phyloP scores from a whole-genome alignment of 2,329 filamentous ascomycete species.

The Fusarium sp. region DNA sequence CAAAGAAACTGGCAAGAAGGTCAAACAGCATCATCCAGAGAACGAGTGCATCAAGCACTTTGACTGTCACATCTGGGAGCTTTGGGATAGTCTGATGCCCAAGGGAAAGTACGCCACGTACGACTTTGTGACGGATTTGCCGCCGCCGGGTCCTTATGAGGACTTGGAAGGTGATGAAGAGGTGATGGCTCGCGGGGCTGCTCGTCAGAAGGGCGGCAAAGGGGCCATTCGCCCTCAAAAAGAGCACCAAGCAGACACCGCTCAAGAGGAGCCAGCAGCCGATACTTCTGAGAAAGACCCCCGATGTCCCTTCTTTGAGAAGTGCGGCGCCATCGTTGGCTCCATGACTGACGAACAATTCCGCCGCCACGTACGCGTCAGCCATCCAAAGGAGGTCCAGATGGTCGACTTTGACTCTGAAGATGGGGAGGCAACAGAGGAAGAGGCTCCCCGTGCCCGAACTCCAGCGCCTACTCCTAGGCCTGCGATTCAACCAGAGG shows the following conservation, averaged over 20 bases:
- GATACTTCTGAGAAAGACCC: background rate
- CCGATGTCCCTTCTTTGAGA: slow-evolving; percentile 24
- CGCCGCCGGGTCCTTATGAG: background rate
- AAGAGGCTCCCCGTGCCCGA: background rate
- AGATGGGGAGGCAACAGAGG: background rate
- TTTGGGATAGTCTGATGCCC: slow-evolving; percentile 30
- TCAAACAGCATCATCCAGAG: background rate
- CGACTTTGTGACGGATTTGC: background rate
- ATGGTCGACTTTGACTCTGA: background rate
- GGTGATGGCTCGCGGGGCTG: background rate
- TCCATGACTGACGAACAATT: slow-evolving; percentile 24
- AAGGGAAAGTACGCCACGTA: background rate
- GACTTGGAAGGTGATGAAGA: background rate
- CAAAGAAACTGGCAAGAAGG: background rate
- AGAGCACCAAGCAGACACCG: background rate
- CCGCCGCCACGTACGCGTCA: background rate
- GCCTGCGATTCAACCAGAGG: background rate
- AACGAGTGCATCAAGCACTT: slow-evolving; percentile 33
- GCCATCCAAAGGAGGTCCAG: slow-evolving; percentile 12
- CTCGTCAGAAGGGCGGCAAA: background rate
- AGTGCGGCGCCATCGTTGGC: slow-evolving; percentile 17
- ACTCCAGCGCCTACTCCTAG: background rate
- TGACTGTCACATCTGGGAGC: slow-evolving; percentile 37
- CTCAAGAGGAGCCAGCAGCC: background rate
- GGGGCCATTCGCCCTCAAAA: background rate